Percentiles rank a stretch among this genome's conserved stretches.
These are phyloP conservation scores for Podospora tetraspora DNA, from an alignment of 495 filamentous ascomycete genomes.

Conservation along the genomic window DNA sequence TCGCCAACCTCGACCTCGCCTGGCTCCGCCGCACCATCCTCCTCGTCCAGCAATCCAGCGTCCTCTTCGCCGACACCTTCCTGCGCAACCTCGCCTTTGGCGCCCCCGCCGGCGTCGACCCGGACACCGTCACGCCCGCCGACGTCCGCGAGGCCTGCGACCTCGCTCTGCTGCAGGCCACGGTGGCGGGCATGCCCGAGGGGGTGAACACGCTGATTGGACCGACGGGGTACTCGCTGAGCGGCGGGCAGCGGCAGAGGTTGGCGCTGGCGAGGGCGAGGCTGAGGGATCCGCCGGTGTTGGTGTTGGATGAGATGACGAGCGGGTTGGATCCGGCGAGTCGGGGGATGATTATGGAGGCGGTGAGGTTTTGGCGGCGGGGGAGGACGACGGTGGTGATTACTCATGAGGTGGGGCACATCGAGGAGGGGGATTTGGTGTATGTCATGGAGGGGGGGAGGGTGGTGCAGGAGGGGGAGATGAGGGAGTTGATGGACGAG, in stretches of 20 bases:
- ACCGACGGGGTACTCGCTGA: slow-evolving; percentile 62
- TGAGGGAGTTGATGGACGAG: slow-evolving; percentile 31
- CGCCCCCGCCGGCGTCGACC: slow-evolving; percentile 31
- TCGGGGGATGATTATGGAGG: slow-evolving; percentile 62
- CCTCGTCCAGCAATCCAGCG: slow-evolving; percentile 74
- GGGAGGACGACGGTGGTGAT: slow-evolving; percentile 87
- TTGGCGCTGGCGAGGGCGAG: slow-evolving; percentile 69
- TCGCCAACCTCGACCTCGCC: slow-evolving; percentile 56
- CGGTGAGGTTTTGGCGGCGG: slow-evolving; percentile 65
- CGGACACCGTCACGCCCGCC: slow-evolving; percentile 42
- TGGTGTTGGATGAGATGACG: slow-evolving; percentile 88
- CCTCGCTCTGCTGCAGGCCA: slow-evolving; percentile 66
- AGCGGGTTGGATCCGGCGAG: slow-evolving; percentile 71
- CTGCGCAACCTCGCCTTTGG: slow-evolving; percentile 79
- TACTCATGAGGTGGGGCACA: slow-evolving; percentile 84
- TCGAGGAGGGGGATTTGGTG: slow-evolving; percentile 66
- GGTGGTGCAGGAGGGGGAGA: slow-evolving; percentile 62
- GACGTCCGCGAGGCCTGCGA: slow-evolving; percentile 56
- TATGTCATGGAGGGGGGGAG: slow-evolving; percentile 72
- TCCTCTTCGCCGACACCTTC: slow-evolving; percentile 80
- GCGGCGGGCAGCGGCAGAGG: slow-evolving; percentile 79
- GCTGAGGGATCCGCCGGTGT: slow-evolving; percentile 70
- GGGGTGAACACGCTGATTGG: slow-evolving; percentile 73
- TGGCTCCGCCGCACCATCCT: slow-evolving; percentile 81
- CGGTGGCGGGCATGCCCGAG: slow-evolving; percentile 63